Evolutionary conservation across 495 filamentous ascomycete species (phyloP).

Genomic region (Glonium stellatum): DNA sequence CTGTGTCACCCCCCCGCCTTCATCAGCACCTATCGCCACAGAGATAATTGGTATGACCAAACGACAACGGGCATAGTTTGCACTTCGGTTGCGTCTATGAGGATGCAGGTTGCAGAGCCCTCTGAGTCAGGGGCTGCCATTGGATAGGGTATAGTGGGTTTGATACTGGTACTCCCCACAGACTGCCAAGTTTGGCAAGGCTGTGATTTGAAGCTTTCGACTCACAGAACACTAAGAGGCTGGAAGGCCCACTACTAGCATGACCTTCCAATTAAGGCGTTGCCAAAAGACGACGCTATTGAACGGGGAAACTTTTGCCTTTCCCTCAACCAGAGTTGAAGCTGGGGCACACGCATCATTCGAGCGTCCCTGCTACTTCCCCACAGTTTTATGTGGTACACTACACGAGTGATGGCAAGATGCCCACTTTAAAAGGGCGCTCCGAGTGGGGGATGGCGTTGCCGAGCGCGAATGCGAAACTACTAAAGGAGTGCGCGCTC

Average conservation of each 20-base stretch:
- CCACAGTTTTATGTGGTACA: no score
- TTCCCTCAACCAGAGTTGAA: not conserved
- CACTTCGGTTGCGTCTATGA: not conserved
- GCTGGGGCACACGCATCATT: not conserved
- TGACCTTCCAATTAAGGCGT: no score
- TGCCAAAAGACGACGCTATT: not conserved
- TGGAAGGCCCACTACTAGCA: no score
- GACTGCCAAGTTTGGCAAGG: not conserved
- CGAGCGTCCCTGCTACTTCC: not conserved
- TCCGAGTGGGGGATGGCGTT: not conserved
- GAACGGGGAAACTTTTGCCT: not conserved
- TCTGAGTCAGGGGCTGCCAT: not conserved
- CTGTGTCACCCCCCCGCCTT: slow-evolving; percentile 1
- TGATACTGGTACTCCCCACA: no score
- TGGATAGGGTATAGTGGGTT: not conserved
- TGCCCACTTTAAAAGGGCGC: not conserved
- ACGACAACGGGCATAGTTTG: not conserved
- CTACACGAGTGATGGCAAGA: not conserved
- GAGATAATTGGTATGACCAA: not conserved
- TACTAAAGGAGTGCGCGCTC: no score
- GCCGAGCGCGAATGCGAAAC: not conserved
- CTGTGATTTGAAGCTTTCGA: not conserved
- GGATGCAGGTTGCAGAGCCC: not conserved
- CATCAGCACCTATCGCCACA: not conserved
- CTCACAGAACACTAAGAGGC: not conserved